Percentiles rank a stretch among this genome's conserved stretches.
Conservation (phyloP, 2,329 filamentous ascomycete genomes). For the Aspergillus aculeatus region DNA sequence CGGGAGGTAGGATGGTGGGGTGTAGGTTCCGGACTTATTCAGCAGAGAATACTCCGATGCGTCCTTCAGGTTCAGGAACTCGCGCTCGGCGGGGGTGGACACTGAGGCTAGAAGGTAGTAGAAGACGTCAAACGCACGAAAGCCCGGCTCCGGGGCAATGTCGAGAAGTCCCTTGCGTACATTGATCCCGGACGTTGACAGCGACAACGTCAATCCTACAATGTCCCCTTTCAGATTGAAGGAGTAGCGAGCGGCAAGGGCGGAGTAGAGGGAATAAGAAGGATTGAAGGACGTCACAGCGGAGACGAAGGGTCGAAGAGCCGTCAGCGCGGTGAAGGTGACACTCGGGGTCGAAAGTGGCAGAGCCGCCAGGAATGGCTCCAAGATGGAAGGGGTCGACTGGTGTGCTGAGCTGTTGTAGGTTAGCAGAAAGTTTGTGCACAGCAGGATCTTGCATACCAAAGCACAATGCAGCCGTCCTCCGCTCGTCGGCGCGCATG, state of each 20-base stretch:
- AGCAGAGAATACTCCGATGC: conserved; percentile 76
- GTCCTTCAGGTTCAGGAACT: conserved; percentile 78
- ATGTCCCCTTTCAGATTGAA: conserved; percentile 78
- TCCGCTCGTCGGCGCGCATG: conserved; percentile 92
- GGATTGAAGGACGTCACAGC: conserved; percentile 87
- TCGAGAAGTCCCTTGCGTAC: conserved; percentile 75
- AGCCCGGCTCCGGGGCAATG: conserved; percentile 75
- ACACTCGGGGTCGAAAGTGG: conserved; percentile 75
- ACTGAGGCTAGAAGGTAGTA: conserved; percentile 94
- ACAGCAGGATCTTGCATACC: conserved; percentile 54
- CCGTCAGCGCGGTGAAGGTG: conserved; percentile 75
- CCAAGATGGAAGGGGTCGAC: conserved; percentile 79
- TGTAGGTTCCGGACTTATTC: conserved; percentile 78
- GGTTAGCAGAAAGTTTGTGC: not conserved
- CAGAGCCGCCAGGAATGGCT: conserved; percentile 76
- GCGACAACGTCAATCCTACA: conserved; percentile 69
- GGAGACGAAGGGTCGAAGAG: conserved; percentile 79
- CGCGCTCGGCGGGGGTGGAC: conserved; percentile 82
- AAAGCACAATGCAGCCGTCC: conserved; percentile 87
- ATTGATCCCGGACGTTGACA: conserved; percentile 87
- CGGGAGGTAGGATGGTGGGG: conserved; percentile 81
- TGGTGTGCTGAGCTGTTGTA: conserved; percentile 74
- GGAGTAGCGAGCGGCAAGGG: conserved; percentile 76
- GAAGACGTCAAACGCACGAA: conserved; percentile 94
- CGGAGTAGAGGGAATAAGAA: conserved; percentile 75